These are phyloP conservation scores for Rhodomyrtus tomentosa DNA, from an alignment of 345 rosid genomes.

Conservation along the genomic window DNA sequence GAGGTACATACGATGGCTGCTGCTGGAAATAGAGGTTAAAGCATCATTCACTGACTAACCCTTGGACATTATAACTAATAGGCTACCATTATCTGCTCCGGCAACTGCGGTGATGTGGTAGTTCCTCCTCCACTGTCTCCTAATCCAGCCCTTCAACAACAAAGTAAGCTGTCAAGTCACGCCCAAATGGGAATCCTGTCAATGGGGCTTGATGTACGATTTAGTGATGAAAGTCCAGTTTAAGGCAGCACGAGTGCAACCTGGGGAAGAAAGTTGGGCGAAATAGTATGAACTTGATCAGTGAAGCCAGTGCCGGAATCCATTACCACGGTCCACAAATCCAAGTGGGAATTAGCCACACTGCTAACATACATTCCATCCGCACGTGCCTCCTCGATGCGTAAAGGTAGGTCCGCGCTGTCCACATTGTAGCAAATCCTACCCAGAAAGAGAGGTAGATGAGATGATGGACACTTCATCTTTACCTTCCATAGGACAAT, in stretches of 20 bases:
- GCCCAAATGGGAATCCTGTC: not conserved
- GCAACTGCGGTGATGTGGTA: slow-evolving; percentile 84
- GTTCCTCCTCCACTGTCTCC: slow-evolving; percentile 88
- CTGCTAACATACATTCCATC: slow-evolving; percentile 79
- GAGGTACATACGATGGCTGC: not conserved
- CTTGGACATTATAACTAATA: slow-evolving; percentile 85
- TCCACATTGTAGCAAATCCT: slow-evolving; percentile 86
- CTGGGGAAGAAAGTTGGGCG: slow-evolving; percentile 65
- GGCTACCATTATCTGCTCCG: slow-evolving; percentile 78
- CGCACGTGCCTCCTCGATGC: slow-evolving; percentile 70
- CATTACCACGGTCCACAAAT: slow-evolving; percentile 88
- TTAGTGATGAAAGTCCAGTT: not conserved
- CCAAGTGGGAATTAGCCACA: slow-evolving; percentile 57
- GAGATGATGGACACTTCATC: not conserved
- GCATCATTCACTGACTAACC: slow-evolving; percentile 19
- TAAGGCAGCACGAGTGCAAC: slow-evolving; percentile 11
- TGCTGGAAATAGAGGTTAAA: not conserved
- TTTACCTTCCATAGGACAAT: not conserved
- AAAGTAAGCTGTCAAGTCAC: not conserved
- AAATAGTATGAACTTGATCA: slow-evolving; percentile 67
- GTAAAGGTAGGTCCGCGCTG: slow-evolving; percentile 52
- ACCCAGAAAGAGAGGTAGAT: not conserved
- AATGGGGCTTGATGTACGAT: not conserved
- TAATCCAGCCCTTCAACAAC: slow-evolving; percentile 67
- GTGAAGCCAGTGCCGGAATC: slow-evolving; percentile 85